These are phyloP conservation scores for Xylaria sp. DNA, from an alignment of 2,329 filamentous ascomycete species.

Conservation along the genomic window DNA sequence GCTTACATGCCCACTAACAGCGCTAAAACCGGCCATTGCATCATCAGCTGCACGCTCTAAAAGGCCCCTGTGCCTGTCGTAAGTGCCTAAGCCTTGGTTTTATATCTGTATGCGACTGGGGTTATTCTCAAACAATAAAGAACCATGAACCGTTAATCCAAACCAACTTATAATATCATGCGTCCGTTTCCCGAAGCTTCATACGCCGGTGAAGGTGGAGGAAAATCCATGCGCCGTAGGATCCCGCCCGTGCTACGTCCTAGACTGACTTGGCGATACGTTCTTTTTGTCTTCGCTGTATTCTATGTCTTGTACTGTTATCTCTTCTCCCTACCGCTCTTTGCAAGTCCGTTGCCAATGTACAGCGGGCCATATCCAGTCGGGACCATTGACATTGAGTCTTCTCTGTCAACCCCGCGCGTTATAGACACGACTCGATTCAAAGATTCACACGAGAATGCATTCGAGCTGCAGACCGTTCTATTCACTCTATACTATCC, in stretches of 20 bases:
- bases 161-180: slow-evolving; percentile 37
- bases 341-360: slow-evolving; percentile 57
- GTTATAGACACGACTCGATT: slow-evolving; percentile 54
- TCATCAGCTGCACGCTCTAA: slow-evolving; percentile 12
- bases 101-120: background rate
- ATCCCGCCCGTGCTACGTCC: slow-evolving; percentile 46
- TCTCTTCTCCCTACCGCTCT: slow-evolving; percentile 54
- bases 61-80: background rate
- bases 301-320: slow-evolving; percentile 56
- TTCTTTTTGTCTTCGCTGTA: slow-evolving; percentile 46
- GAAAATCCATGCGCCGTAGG: slow-evolving; percentile 27
- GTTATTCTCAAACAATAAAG: slow-evolving; percentile 1
- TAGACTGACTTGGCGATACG: slow-evolving; percentile 51
- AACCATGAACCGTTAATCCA: background rate
- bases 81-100: slow-evolving; percentile 4
- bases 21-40: slow-evolving; percentile 23
- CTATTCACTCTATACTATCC: slow-evolving; percentile 64
- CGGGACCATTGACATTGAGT: slow-evolving; percentile 60
- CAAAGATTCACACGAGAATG: slow-evolving; percentile 51
- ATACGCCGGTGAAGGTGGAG: slow-evolving; percentile 28
- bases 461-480: slow-evolving; percentile 60
- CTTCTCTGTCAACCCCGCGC: slow-evolving; percentile 45
- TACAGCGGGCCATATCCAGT: slow-evolving; percentile 60
- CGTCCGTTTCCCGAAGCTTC: slow-evolving; percentile 44
- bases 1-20: slow-evolving; percentile 13